Percentiles rank a stretch among this genome's conserved stretches.
Evolutionary conservation across 805 yeast genomes (phyloP).

Genomic region (Metschnikowia henanensis): DNA sequence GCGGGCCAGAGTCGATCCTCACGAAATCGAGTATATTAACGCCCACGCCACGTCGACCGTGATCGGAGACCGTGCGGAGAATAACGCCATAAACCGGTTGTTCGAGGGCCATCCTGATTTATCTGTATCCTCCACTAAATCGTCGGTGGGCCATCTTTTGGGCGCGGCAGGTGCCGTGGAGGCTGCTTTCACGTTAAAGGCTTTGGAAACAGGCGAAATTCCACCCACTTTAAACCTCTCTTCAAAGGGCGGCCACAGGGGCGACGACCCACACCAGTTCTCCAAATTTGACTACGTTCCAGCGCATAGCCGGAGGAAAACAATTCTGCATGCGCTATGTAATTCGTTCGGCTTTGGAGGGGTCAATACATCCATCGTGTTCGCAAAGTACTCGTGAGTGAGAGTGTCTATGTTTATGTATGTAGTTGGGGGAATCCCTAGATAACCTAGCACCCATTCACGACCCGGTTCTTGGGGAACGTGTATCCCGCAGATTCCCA

Average conservation of each 20-base stretch:
- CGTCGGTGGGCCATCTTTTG: constrained; percentile 88
- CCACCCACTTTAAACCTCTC: constrained; percentile 85
- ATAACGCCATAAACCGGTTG: constrained; percentile 62
- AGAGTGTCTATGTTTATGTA: background rate
- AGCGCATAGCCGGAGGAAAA: constrained; percentile 37
- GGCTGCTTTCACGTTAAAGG: constrained; percentile 72
- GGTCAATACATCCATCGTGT: constrained; percentile 75
- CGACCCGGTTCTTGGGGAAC: constrained; percentile 53
- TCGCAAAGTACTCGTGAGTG: no score
- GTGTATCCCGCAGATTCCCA: constrained; percentile 45
- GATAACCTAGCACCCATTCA: constrained; percentile 14
- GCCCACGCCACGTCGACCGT: constrained; percentile 97
- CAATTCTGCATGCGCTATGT: constrained; percentile 62
- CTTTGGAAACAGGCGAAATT: constrained; percentile 53
- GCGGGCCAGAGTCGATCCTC: constrained; percentile 46
- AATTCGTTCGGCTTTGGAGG: constrained; percentile 99
- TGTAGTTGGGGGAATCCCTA: background rate
- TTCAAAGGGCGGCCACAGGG: constrained; percentile 48
- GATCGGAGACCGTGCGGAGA: constrained; percentile 89
- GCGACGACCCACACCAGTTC: constrained; percentile 43
- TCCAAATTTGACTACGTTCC: constrained; percentile 59
- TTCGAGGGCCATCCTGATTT: constrained; percentile 42
- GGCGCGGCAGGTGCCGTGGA: constrained; percentile 98
- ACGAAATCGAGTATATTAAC: constrained; percentile 72
- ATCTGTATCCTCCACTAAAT: constrained; percentile 79